Base-by-base conservation (phyloP, 352 stramenopile species). In the Phytophthora hybrid region DNA sequence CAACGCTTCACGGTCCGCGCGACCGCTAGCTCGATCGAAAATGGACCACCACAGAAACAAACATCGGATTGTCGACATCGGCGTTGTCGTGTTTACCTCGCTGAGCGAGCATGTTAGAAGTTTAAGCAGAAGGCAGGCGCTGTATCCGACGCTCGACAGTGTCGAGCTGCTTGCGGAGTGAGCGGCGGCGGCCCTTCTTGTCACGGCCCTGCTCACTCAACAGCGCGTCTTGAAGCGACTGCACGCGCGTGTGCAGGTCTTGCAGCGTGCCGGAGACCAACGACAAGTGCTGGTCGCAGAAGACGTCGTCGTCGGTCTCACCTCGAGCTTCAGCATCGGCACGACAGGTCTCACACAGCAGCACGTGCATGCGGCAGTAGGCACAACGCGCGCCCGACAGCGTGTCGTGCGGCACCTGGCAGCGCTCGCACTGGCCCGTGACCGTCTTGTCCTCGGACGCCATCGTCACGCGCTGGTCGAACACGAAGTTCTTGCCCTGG, bases 401-500 rank as follows among this genome's bases (percentile, higher is more conserved):
- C 18, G 81, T 79, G 60, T 97, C 90, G 63, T 93, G 82, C 3
- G 87, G 87, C 21, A 69, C 63, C 0, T 82, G 63, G 63, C 90
- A 97, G 10, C 64, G 69, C 29, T 85, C 79, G 64, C 90, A 97
- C 55, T 82, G 75, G 0, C 90, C 90, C 18, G 88, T 85, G 53
- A 97, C 61, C 3, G 76, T 80, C 58, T 77, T 59, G 37, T 90
- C 83, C 14, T 80, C 64, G 14, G 85, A 90, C 23, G 79, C 78
- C 67, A 97, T 83, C 2, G 87, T 79, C 26, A 95, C 88, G 9
- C 90, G 87, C 71, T 95, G 76, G 62, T 97, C 90, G 52, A 95
- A 97, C 49, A 96, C 89, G 66, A 94, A 97, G 74, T 94, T 94
- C 69, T 97, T 94, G 76, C 89, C 88, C 11, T 88, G 76, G 74